Evolutionary conservation across 2,329 filamentous ascomycete genomes (phyloP), one percentile per base, ranked within the genome.

Genomic region (Apiospora marii): DNA sequence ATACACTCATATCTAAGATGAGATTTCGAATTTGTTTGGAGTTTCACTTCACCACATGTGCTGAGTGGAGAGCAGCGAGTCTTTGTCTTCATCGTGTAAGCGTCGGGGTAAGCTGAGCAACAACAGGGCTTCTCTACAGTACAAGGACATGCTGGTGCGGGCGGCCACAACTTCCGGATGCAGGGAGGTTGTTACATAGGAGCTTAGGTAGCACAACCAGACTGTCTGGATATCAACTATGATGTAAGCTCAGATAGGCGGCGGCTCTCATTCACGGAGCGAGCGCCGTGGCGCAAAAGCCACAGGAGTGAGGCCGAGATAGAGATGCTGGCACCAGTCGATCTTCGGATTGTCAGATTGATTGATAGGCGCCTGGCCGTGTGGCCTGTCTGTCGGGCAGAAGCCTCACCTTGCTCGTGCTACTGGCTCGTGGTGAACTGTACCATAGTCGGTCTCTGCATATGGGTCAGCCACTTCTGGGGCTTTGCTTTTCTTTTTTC

Each of bases 11-110:
- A 37, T 37, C 30, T 61, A 37, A 61, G 30, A 61, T 41, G 58
- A 64, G 34, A 58, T 64, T 41, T 41, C 53, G 34, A 64, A 61
- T n/a, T 64, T 64, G 58, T 64, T 64, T 64, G 30, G 41, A 41
- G 58, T 64, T 64, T 41, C 58, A 41, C 22, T 22, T 64, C 34
- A 24, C 58, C 22, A n/a, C 14, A 58, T 14, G 30, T 37, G 53
- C 30, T 37, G 53, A 58, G 51, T 22, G 14, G 53, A 61, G 53
- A 14, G 22, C 2, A 12, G 24, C 24, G 6, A 24, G 4, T 41
- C 10, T 10, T 37, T 10, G 49, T 13, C 24, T 24, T 12, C n/a
- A 27, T 27, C 24, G 49, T 53, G 49, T 53, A 27, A 53, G 49
- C 30, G 34, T n/a, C 8, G 19, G 19, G 12, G 53, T 41, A 37